Percentiles rank a stretch among this genome's conserved stretches.
These are phyloP conservation scores for Tolypocladium ophioglossoides DNA, from an alignment of 2,329 filamentous ascomycete genomes.

Conservation along the genomic window DNA sequence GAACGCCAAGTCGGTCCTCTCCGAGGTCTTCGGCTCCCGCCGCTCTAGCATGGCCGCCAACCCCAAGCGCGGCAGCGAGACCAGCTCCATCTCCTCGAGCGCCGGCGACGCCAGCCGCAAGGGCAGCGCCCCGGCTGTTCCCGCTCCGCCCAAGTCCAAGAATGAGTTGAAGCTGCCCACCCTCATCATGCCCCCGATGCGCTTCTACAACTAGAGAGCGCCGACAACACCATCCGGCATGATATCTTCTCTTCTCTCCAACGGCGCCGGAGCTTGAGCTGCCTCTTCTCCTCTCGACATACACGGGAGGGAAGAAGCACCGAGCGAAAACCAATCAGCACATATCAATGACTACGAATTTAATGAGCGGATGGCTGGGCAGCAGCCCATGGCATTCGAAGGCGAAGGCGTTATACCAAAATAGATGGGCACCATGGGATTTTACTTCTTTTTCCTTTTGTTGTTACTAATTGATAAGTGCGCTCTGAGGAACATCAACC, in stretches of 20 bases:
- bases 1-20: constrained; percentile 2
- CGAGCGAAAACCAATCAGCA: not conserved
- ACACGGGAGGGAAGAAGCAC: not conserved
- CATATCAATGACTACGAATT: not conserved
- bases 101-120: not conserved
- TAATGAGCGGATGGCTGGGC: not conserved
- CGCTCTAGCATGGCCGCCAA: not conserved
- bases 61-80: constrained; percentile 1
- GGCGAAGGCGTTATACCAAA: not conserved
- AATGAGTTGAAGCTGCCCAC: constrained; percentile 2
- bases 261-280: not conserved
- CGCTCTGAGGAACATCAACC: not conserved
- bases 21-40: constrained; percentile 5
- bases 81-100: constrained; percentile 1
- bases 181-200: constrained; percentile 3
- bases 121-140: not conserved
- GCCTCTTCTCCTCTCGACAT: not conserved
- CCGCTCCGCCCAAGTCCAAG: not conserved
- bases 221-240: not conserved
- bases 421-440: not conserved
- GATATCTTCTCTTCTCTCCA: not conserved
- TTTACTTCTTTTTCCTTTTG: not conserved
- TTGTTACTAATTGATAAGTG: not conserved
- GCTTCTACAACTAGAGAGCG: constrained; percentile 3
- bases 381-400: not conserved